Evolutionary conservation across 108 stramenopile genomes (phyloP), one percentile per base, ranked within the genome.

Genomic region (Fragilariopsis cylindrus): DNA sequence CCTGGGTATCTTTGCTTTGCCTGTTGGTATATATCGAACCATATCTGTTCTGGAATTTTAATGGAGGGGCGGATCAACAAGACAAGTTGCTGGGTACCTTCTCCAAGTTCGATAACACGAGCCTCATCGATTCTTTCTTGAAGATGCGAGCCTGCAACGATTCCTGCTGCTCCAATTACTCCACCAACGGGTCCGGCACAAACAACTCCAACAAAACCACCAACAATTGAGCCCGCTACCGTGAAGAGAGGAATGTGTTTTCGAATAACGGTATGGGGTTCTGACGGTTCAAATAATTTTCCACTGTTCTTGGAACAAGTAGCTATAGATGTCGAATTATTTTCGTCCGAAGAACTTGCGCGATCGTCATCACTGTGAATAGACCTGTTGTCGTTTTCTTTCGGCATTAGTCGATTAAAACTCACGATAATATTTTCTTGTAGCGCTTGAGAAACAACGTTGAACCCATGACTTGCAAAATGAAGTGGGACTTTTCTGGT

Each of bases 21-120:
- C 11, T 85, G 70, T 4, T 72, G 78, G 52, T 78, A 80, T 12
- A 92, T 84, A 43, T 81, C 71, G 8, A 71, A 84, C 94, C 94
- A 95, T 47, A 82, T 69, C 45, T 41, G 48, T 30, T 68, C 67
- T 5, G 67, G 67, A 12, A 91, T 86, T 77, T 95, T 87, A n/a
- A 95, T 78, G 52, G 81, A 86, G 11, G 94, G 94, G 9, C 94
- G 77, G 7, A 95, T 90, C 21, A 94, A 70, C 45, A 88, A 65
- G 9, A 92, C 85, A 42, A 87, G 71, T 3, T 78, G 73, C 39
- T 70, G 74, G 7, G 71, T 79, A 18, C 83, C 84, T 18, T 76
- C 71, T 18, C 87, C 82, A 49, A 90, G 73, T 39, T 79, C 77
- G 48, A 92, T 74, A 48, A 90, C 75, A 52, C 90, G 65, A 44